Conservation (phyloP, 2,329 filamentous ascomycete genomes). For the Zymoseptoria ardabiliae region DNA sequence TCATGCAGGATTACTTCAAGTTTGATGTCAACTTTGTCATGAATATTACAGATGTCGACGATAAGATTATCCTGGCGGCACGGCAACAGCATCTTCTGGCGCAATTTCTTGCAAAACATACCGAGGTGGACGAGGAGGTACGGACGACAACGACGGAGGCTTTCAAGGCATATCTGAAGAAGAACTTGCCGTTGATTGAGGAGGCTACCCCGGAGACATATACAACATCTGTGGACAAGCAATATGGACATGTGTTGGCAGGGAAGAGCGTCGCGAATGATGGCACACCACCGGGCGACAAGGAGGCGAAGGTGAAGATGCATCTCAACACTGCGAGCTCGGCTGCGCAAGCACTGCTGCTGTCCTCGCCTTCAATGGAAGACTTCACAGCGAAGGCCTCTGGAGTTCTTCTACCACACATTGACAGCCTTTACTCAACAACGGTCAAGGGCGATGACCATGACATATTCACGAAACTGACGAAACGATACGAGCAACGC, state of each 20-base stretch:
- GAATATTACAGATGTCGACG: constrained; percentile 80
- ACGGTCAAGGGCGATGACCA: constrained; percentile 55
- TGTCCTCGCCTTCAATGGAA: constrained; percentile 24
- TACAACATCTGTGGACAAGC: constrained; percentile 40
- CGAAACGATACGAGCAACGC: constrained; percentile 74
- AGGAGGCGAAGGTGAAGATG: constrained; percentile 85
- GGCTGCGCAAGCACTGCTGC: constrained; percentile 45
- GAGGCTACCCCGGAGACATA: constrained; percentile 42
- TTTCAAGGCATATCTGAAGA: constrained; percentile 53
- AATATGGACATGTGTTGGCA: constrained; percentile 48
- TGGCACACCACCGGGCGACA: constrained; percentile 55
- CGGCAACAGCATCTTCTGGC: constrained; percentile 71
- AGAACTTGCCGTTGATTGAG: constrained; percentile 55
- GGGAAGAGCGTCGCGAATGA: constrained; percentile 50
- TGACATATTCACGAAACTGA: constrained; percentile 79
- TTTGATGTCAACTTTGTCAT: constrained; percentile 82
- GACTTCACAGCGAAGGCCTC: constrained; percentile 53
- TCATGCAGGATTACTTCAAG: constrained; percentile 74
- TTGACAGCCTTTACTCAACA: constrained; percentile 58
- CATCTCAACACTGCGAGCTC: constrained; percentile 59
- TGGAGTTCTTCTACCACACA: constrained; percentile 71
- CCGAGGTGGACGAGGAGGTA: constrained; percentile 39
- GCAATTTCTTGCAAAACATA: constrained; percentile 55
- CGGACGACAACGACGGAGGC: constrained; percentile 44
- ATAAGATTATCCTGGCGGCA: constrained; percentile 55